Evolutionary conservation across 73 alveolate species (phyloP).

Genomic region (Paraurostyla sp.): DNA sequence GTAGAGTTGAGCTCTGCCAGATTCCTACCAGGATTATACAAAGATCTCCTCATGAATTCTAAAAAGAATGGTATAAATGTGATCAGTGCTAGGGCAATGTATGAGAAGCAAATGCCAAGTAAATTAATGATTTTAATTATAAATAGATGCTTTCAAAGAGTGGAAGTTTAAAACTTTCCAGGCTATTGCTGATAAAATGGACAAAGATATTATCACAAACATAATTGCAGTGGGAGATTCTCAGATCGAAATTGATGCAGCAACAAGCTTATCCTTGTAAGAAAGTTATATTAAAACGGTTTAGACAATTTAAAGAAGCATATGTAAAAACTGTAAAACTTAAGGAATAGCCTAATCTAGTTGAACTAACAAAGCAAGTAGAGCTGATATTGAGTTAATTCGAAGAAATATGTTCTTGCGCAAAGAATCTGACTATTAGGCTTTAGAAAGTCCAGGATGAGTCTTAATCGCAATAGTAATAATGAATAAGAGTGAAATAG

Average conservation of each 20-base stretch:
- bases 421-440: slow-evolving; percentile 86
- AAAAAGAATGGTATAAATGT: slow-evolving; percentile 76
- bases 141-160: slow-evolving; percentile 75
- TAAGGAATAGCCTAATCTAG: slow-evolving; percentile 86
- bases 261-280: slow-evolving; percentile 78
- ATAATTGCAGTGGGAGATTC: slow-evolving; percentile 90
- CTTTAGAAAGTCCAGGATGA: slow-evolving; percentile 72
- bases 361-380: slow-evolving; percentile 81
- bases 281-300: not conserved
- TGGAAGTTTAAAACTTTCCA: slow-evolving; percentile 91
- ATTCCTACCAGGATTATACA: slow-evolving; percentile 77
- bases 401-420: slow-evolving; percentile 77
- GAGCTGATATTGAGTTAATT: slow-evolving; percentile 78
- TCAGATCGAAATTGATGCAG: slow-evolving; percentile 91
- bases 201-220: slow-evolving; percentile 82
- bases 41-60: slow-evolving; percentile 64
- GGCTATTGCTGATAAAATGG: slow-evolving; percentile 68
- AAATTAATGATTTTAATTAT: slow-evolving; percentile 40
- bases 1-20: slow-evolving; percentile 84
- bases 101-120: slow-evolving; percentile 82
- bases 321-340: slow-evolving; percentile 85
- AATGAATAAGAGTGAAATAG: too few species aligned
- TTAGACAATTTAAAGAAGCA: slow-evolving; percentile 62
- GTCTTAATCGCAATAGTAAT: too few species aligned
- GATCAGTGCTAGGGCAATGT: slow-evolving; percentile 89